Evolutionary conservation across 306 rosid species (phyloP).

Genomic region (Citrullus amarus): DNA sequence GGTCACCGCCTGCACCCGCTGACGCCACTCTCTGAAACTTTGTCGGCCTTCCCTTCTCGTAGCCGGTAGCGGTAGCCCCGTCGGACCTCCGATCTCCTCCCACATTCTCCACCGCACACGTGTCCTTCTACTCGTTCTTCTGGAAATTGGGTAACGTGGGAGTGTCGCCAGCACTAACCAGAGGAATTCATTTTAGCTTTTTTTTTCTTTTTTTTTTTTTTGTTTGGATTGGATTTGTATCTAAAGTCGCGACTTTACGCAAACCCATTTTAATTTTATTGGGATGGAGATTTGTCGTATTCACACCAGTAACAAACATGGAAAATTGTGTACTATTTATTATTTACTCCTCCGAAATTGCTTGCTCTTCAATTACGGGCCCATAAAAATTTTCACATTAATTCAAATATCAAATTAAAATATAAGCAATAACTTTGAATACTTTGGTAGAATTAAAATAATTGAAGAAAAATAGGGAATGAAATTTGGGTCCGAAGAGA

Average conservation of each 20-base stretch:
- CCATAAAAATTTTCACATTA: background rate
- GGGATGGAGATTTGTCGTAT: slow-evolving; percentile 3
- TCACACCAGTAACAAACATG: background rate
- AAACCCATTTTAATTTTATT: slow-evolving; percentile 1
- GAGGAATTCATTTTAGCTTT: no score
- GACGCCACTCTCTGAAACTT: slow-evolving; percentile 18
- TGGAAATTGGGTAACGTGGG: background rate
- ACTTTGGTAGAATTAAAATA: background rate
- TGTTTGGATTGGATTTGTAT: background rate
- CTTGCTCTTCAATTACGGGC: background rate
- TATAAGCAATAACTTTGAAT: no score
- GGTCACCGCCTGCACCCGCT: background rate
- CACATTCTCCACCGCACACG: slow-evolving; percentile 7
- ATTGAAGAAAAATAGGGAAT: background rate
- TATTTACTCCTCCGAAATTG: background rate
- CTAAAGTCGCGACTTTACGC: background rate
- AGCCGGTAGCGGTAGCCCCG: background rate
- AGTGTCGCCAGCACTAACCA: background rate
- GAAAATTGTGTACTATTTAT: background rate
- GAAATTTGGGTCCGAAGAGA: background rate
- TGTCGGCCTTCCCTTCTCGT: slow-evolving; percentile 11
- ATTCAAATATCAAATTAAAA: background rate
- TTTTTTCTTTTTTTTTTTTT: background rate
- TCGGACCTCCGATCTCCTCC: background rate
- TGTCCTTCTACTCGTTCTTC: background rate